phyloP scores from a whole-genome alignment of 306 rosid species.

The Begonia peltatifolia region DNA sequence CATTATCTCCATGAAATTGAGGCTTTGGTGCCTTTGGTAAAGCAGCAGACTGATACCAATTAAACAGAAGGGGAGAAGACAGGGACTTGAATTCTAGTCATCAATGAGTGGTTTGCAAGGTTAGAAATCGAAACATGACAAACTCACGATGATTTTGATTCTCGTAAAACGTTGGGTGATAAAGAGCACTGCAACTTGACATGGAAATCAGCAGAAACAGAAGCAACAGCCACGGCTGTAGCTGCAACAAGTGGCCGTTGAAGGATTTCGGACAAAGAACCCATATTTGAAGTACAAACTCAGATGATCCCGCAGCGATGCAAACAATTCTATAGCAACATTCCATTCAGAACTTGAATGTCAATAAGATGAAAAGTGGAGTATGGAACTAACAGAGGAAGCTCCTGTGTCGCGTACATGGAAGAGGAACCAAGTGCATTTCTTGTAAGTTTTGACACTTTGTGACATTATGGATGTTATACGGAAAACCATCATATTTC shows the following conservation, averaged over 20 bases:
- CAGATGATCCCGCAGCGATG: slow-evolving; percentile 16
- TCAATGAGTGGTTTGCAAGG: slow-evolving; percentile 40
- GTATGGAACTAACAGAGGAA: not conserved
- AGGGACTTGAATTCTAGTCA: slow-evolving; percentile 39
- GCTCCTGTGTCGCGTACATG: not conserved
- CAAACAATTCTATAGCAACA: not conserved
- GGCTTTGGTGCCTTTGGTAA: slow-evolving; percentile 28
- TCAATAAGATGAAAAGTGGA: not conserved
- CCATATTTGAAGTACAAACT: slow-evolving; percentile 29
- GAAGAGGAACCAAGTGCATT: not conserved
- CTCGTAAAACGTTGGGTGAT: slow-evolving; percentile 9
- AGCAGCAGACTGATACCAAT: slow-evolving; percentile 47
- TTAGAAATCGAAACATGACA: slow-evolving; percentile 44
- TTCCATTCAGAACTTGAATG: not conserved
- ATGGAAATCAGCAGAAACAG: slow-evolving; percentile 52
- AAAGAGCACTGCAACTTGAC: slow-evolving; percentile 29
- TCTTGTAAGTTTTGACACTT: too few relatives aligned
- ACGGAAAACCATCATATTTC: too few relatives aligned
- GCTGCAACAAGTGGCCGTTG: slow-evolving; percentile 87
- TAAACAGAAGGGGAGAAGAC: slow-evolving; percentile 33
- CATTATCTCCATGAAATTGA: not conserved
- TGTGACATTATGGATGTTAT: too few relatives aligned
- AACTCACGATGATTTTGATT: slow-evolving; percentile 28
- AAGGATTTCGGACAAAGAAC: slow-evolving; percentile 59
- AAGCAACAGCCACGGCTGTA: slow-evolving; percentile 64